phyloP scores from a whole-genome alignment of 2,329 filamentous ascomycete species.

The Ophiosphaerella narmari region DNA sequence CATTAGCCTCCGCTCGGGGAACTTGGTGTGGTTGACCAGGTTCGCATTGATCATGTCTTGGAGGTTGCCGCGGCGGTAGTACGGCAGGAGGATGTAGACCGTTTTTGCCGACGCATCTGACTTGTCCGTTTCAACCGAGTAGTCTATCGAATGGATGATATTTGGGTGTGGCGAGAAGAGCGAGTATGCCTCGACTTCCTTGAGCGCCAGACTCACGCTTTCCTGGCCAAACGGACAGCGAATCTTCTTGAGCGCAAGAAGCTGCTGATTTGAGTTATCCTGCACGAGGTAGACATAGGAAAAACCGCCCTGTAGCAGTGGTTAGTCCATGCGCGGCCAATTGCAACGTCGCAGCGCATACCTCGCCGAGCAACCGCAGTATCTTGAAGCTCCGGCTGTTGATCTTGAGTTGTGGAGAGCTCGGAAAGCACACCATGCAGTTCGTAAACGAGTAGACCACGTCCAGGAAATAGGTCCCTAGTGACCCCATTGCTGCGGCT shows the following conservation, averaged over 20 bases:
- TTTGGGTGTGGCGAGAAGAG: constrained; percentile 82
- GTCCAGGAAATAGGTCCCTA: constrained; percentile 73
- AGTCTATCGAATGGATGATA: constrained; percentile 86
- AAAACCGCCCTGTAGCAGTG: constrained; percentile 75
- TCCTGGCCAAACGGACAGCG: constrained; percentile 97
- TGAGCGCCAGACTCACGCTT: constrained; percentile 90
- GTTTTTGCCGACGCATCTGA: constrained; percentile 77
- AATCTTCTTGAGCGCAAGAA: constrained; percentile 98
- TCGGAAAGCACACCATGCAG: constrained; percentile 95
- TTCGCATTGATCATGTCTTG: constrained; percentile 99
- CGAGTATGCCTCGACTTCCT: constrained; percentile 95
- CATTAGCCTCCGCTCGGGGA: constrained; percentile 89
- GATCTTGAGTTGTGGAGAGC: constrained; percentile 91
- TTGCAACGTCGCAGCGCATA: constrained; percentile 48
- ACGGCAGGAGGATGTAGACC: constrained; percentile 93
- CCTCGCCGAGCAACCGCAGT: constrained; percentile 87
- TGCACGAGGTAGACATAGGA: constrained; percentile 99
- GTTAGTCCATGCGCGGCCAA: constrained; percentile 5
- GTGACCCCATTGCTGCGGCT: constrained; percentile 35
- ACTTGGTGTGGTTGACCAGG: constrained; percentile 88
- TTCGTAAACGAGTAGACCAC: constrained; percentile 89
- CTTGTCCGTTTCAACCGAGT: constrained; percentile 76
- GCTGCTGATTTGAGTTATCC: constrained; percentile 79
- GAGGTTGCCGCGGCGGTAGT: constrained; percentile 92
- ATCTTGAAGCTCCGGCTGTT: constrained; percentile 97